Evolutionary conservation across 768 basidiomycete species (phyloP), one percentile per base, ranked within the genome.

Genomic region (Pleurotus platypus): DNA sequence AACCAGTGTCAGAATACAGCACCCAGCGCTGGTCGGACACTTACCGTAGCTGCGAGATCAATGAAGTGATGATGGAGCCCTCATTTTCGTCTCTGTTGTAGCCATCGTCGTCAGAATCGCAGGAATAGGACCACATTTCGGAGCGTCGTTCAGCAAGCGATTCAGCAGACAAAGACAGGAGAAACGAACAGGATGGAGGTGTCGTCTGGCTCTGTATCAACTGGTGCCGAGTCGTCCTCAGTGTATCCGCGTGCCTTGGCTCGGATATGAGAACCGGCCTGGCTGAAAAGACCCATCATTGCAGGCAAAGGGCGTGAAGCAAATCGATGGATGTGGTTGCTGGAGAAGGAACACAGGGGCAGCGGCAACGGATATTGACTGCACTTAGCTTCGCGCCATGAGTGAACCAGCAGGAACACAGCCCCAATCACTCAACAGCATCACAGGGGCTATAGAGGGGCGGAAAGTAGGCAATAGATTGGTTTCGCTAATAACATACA

Each of bases 31-130:
- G 49, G 30, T 1, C 30, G 22, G 48, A 7, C 38, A 64, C 80
- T 43, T 59, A 87, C 93, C 89, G 81, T 57, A 97, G 82, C 70
- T 98, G 95, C 18, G 90, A 89, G 66, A 97, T 96, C 63, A 97
- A 73, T 11, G 87, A 87, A 59, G 84, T 69, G 69, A 97, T 89
- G 63, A 98, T 83, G 46, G 93, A 96, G 50, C 94, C 94, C 69
- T 98, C 90, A 72, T 94, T 81, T 70, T 95, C 93, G 72, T 96
- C 93, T 72, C 92, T 92, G 72, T 77, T 65, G 57, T 60, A 24
- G 63, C 77, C 68, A 71, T 69, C 65, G 69, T 76, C 66, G 71
- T 57, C 60, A 58, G 61, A 57, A 55, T 26, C 57, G 48, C 49
- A 60, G 46, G 22, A 55, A 57, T 55, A 13, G 49, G 51, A 13